phyloP scores from a whole-genome alignment of 176 grass and related monocot genomes.

The Triticum turgidum region DNA sequence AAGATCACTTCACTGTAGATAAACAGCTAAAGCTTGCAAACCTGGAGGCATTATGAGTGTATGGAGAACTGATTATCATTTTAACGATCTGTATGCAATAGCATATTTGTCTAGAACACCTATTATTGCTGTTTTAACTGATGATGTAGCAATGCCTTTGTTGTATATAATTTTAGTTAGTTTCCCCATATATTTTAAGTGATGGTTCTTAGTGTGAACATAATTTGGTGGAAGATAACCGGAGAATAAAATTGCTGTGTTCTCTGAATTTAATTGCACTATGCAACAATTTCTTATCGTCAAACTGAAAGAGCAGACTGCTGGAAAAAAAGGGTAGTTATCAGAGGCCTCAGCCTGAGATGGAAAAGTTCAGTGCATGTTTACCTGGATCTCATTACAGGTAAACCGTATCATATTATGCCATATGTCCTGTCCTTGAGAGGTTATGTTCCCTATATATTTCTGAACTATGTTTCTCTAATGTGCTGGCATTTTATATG shows the following conservation, averaged over 20 bases:
- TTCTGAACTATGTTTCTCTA: slow-evolving; percentile 21
- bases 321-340: background rate
- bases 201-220: slow-evolving; percentile 8
- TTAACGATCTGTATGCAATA: slow-evolving; percentile 10
- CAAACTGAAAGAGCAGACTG: background rate
- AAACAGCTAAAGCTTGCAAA: slow-evolving; percentile 77
- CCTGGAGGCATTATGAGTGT: slow-evolving; percentile 49
- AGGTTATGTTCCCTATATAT: slow-evolving; percentile 7
- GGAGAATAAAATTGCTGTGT: background rate
- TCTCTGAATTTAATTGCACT: slow-evolving; percentile 4
- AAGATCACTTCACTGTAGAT: slow-evolving; percentile 66
- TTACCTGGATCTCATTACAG: background rate
- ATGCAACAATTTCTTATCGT: background rate
- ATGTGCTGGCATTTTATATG: slow-evolving; percentile 17
- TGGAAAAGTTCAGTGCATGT: background rate
- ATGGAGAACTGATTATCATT: slow-evolving; percentile 31
- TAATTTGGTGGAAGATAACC: slow-evolving; percentile 4
- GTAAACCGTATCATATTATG: slow-evolving; percentile 1
- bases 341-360: background rate
- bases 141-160: slow-evolving; percentile 4
- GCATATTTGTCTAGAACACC: slow-evolving; percentile 11
- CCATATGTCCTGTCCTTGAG: slow-evolving; percentile 7
- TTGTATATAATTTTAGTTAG: slow-evolving; percentile 32
- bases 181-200: background rate
- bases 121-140: slow-evolving; percentile 18